Percentiles rank a stretch among this genome's conserved stretches.
Evolutionary conservation across 176 grass and related monocot species (phyloP).

Genomic region (Leersia perrieri): DNA sequence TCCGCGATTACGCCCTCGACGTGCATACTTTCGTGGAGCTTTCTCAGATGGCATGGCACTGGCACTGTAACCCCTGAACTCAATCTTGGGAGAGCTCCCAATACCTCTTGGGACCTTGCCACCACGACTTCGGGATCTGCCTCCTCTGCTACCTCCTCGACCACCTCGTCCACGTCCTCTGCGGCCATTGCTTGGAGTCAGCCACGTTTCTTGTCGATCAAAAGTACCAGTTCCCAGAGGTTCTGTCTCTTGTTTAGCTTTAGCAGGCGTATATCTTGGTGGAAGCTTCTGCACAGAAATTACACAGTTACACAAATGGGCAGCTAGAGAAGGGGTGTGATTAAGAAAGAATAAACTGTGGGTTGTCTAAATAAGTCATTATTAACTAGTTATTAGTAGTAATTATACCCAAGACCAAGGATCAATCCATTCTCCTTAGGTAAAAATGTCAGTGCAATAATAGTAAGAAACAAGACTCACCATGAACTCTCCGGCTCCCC

Average conservation of each 20-base stretch:
- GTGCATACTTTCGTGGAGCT: conserved; percentile 52
- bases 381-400: too few relatives aligned
- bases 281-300: conserved; percentile 62
- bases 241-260: conserved; percentile 53
- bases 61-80: conserved; percentile 41
- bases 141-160: conserved; percentile 58
- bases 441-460: conserved; percentile 9
- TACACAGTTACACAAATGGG: not conserved
- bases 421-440: not conserved
- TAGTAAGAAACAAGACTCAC: conserved; percentile 50
- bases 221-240: conserved; percentile 39
- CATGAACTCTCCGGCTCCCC: conserved; percentile 48
- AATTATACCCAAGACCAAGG: too few relatives aligned
- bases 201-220: conserved; percentile 43
- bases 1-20: conserved; percentile 52
- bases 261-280: conserved; percentile 52
- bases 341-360: not conserved
- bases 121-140: conserved; percentile 61
- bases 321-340: not conserved
- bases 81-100: conserved; percentile 40
- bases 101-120: conserved; percentile 59
- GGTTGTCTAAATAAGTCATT: not conserved
- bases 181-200: conserved; percentile 47
- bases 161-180: conserved; percentile 74
- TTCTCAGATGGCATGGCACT: conserved; percentile 31